phyloP scores from a whole-genome alignment of 257 asterid genomes.

The Craterostigma plantagineum region DNA sequence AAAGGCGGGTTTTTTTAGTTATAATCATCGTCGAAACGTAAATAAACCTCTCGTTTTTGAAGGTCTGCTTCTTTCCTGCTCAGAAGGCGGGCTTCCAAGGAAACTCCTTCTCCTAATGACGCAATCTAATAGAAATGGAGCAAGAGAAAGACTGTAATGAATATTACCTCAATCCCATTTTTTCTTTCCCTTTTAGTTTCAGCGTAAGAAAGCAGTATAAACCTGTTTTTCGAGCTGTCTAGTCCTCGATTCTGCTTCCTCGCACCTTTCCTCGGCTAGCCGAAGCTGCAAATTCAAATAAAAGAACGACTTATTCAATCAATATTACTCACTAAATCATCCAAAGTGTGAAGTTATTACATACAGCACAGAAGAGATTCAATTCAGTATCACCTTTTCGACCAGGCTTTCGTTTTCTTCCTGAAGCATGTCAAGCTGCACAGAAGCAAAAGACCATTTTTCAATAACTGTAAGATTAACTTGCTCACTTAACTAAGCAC shows the following conservation, averaged over 20 bases:
- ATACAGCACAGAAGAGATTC: too few species aligned
- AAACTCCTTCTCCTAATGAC: constrained; percentile 79
- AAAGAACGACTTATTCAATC: constrained; percentile 9
- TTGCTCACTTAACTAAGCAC: too few species aligned
- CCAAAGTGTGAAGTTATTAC: constrained; percentile 6
- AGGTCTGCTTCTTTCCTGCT: constrained; percentile 96
- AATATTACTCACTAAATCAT: not conserved
- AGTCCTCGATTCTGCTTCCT: constrained; percentile 90
- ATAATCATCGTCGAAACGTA: not conserved
- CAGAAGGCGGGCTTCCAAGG: constrained; percentile 87
- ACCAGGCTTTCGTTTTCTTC: constrained; percentile 84
- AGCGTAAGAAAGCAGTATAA: not conserved
- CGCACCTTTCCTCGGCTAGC: constrained; percentile 66
- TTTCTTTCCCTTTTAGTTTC: too few species aligned
- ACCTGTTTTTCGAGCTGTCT: constrained; percentile 92
- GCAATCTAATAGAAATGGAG: constrained; percentile 48
- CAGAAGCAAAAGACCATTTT: constrained; percentile 8
- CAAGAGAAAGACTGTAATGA: not conserved
- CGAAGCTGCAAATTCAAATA: constrained; percentile 52
- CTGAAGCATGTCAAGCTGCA: constrained; percentile 98
- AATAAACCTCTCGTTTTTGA: constrained; percentile 76
- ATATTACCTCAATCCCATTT: not conserved
- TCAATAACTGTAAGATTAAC: constrained; percentile 6
- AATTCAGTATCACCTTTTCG: constrained; percentile 90
- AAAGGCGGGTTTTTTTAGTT: not conserved